phyloP scores from a whole-genome alignment of 2,329 filamentous ascomycete genomes.

The Tympanopsis confertula region DNA sequence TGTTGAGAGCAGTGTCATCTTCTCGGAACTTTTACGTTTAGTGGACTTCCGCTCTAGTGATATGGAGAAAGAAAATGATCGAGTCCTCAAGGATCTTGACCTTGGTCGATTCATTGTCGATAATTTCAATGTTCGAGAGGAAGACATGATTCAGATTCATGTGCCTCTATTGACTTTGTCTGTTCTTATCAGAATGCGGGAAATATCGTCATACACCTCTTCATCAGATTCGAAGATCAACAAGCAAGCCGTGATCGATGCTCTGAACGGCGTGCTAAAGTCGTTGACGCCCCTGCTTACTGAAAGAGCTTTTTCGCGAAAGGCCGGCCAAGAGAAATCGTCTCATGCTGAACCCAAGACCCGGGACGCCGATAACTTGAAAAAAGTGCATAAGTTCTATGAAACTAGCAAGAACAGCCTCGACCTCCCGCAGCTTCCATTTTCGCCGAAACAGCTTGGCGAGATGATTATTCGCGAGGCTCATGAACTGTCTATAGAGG shows the following conservation, averaged over 20 bases:
- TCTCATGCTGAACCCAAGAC: conserved; percentile 9
- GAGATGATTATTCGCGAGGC: conserved; percentile 53
- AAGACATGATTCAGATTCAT: conserved; percentile 86
- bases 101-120: conserved; percentile 71
- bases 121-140: conserved; percentile 87
- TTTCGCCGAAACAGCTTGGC: conserved; percentile 40
- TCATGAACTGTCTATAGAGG: conserved; percentile 35
- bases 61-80: conserved; percentile 25
- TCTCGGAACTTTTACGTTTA: conserved; percentile 66
- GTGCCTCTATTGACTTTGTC: conserved; percentile 67
- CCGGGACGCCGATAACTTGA: conserved; percentile 35
- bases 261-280: conserved; percentile 35
- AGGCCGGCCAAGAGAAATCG: too few species aligned
- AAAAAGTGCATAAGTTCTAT: conserved; percentile 56
- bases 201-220: too few species aligned
- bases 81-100: conserved; percentile 51
- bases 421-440: conserved; percentile 49
- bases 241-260: conserved; percentile 3
- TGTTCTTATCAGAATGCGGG: conserved; percentile 40
- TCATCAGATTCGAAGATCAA: conserved; percentile 7
- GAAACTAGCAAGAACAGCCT: conserved; percentile 58
- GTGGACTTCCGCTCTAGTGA: conserved; percentile 47
- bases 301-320: conserved; percentile 47
- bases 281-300: conserved; percentile 53
- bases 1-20: conserved; percentile 88